Conservation (phyloP, 2,329 filamentous ascomycete genomes). For the Cyphellophora europaea region DNA sequence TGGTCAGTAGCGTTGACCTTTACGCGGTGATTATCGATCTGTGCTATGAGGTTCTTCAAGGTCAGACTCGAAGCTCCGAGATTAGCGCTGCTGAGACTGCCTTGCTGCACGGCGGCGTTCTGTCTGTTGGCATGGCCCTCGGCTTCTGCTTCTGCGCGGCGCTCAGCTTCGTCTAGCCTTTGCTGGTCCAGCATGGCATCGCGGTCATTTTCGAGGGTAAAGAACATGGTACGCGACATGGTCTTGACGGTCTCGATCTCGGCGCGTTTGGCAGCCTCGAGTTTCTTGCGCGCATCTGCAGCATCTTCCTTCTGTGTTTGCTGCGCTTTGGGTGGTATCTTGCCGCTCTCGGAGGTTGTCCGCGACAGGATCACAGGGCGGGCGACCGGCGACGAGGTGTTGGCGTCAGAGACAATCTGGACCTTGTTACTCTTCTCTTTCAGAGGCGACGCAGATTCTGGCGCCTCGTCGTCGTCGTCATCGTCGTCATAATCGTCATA, state of each 20-base stretch:
- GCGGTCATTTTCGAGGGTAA: conserved; percentile 88
- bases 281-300: conserved; percentile 83
- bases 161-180: conserved; percentile 89
- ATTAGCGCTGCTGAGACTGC: conserved; percentile 86
- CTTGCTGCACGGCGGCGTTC: conserved; percentile 60
- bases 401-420: conserved; percentile 21
- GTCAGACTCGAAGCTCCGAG: conserved; percentile 92
- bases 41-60: conserved; percentile 89
- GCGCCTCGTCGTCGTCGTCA: conserved; percentile 47
- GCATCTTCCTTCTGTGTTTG: conserved; percentile 57
- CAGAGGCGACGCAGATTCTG: conserved; percentile 37
- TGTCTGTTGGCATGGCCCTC: conserved; percentile 45
- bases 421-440: conserved; percentile 35
- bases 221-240: conserved; percentile 88
- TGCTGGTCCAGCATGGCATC: conserved; percentile 98
- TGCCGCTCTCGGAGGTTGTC: conserved; percentile 30
- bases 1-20: conserved; percentile 87
- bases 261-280: conserved; percentile 84
- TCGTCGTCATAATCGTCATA: conserved; percentile 60
- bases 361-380: conserved; percentile 40
- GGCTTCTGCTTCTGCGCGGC: conserved; percentile 93
- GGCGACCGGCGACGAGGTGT: conserved; percentile 36
- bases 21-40: conserved; percentile 86
- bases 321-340: conserved; percentile 49
- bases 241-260: conserved; percentile 82